A percentile compares a stretch with the other conserved stretches of the same genome.
These are phyloP conservation scores for Mycena capillaripes DNA, from an alignment of 768 basidiomycete genomes.

Conservation along the genomic window DNA sequence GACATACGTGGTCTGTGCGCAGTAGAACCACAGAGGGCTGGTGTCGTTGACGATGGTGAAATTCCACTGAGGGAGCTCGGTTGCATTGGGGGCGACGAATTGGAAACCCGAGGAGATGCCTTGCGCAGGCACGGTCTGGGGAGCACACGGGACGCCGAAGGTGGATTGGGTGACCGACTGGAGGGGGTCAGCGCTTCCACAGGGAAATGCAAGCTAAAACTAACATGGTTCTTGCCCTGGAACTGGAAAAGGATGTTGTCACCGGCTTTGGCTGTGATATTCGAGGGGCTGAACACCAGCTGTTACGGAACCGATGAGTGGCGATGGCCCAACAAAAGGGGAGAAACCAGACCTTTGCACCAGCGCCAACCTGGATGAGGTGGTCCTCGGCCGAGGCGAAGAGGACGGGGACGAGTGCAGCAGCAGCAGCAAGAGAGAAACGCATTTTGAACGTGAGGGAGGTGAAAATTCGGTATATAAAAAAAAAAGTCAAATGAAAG, in stretches of 20 bases:
- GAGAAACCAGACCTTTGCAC: constrained; percentile 44
- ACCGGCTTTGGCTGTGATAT: constrained; percentile 56
- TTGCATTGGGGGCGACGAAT: constrained; percentile 48
- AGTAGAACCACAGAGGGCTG: constrained; percentile 75
- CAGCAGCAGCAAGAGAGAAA: constrained; percentile 59
- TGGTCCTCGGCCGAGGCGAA: constrained; percentile 54
- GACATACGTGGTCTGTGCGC: constrained; percentile 55
- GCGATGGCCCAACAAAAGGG: background rate
- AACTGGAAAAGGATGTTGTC: constrained; percentile 70
- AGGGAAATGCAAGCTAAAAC: constrained; percentile 24
- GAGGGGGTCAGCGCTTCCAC: background rate
- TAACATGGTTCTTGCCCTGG: constrained; percentile 60
- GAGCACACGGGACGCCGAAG: constrained; percentile 66
- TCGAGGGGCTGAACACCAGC: constrained; percentile 56
- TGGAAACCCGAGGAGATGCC: constrained; percentile 69
- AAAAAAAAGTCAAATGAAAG: constrained; percentile 35
- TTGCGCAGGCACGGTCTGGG: constrained; percentile 47
- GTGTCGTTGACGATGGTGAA: constrained; percentile 61
- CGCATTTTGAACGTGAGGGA: constrained; percentile 57
- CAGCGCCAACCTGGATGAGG: constrained; percentile 59
- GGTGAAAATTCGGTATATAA: constrained; percentile 44
- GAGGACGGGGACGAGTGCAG: constrained; percentile 57
- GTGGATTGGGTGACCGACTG: constrained; percentile 74
- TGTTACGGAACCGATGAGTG: constrained; percentile 26
- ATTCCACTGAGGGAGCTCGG: constrained; percentile 51